A percentile compares a stretch with the other conserved stretches of the same genome.
These are phyloP conservation scores for Agaricus blazei DNA, from an alignment of 768 basidiomycete species.

Conservation along the genomic window DNA sequence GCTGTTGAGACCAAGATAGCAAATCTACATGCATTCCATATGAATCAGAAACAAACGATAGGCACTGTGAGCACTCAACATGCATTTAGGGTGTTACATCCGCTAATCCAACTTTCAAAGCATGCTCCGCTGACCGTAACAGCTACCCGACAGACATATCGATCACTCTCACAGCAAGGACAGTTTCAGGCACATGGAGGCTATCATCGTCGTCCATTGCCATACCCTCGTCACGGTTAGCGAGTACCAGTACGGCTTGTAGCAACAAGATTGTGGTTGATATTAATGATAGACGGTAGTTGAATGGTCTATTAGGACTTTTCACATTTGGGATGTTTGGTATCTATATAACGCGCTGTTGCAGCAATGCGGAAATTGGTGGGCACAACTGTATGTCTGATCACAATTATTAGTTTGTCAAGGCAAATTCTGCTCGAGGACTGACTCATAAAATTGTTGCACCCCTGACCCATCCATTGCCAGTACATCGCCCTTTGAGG, in stretches of 20 bases:
- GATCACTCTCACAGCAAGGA: not conserved
- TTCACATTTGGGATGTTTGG: conserved; percentile 10
- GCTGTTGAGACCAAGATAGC: conserved; percentile 65
- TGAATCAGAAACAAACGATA: conserved; percentile 48
- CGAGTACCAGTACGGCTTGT: conserved; percentile 1
- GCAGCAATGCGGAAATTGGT: conserved; percentile 76
- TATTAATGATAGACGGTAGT: conserved; percentile 2
- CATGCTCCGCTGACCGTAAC: not conserved
- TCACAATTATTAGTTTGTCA: conserved; percentile 3
- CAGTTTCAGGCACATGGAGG: conserved; percentile 15
- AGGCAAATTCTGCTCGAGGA: not conserved
- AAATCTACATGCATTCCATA: conserved; percentile 68
- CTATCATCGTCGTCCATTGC: conserved; percentile 21
- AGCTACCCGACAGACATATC: not conserved
- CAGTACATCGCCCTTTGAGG: conserved; percentile 62
- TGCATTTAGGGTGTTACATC: not conserved
- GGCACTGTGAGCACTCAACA: not conserved
- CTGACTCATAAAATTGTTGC: conserved; percentile 70
- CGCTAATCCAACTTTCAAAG: not conserved
- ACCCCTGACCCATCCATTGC: conserved; percentile 72
- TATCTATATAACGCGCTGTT: conserved; percentile 63
- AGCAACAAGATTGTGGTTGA: not conserved
- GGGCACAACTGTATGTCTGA: conserved; percentile 71
- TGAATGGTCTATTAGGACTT: conserved; percentile 13
- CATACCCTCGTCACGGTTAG: conserved; percentile 15